These are phyloP conservation scores for Lantana camara DNA, from an alignment of 257 asterid species.

Conservation along the genomic window DNA sequence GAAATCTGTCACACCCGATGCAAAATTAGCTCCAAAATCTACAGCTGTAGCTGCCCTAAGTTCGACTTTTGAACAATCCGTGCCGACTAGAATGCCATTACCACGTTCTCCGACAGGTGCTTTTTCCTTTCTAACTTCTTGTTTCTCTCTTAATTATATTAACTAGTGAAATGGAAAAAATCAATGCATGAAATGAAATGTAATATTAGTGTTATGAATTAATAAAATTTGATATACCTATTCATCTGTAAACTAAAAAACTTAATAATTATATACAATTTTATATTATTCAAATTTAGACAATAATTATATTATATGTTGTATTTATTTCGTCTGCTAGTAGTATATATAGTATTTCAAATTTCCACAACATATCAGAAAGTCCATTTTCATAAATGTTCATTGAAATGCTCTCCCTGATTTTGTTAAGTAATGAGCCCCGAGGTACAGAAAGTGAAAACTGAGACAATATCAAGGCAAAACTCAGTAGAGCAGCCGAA, in stretches of 20 bases:
- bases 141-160: too few species aligned
- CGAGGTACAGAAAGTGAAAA: slow-evolving; percentile 44
- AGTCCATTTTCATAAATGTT: not conserved
- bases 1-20: slow-evolving; percentile 82
- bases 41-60: slow-evolving; percentile 71
- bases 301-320: too few species aligned
- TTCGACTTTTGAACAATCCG: slow-evolving; percentile 56
- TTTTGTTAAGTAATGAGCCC: slow-evolving; percentile 51
- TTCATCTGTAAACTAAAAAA: too few species aligned
- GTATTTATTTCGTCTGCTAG: too few species aligned
- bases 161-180: too few species aligned
- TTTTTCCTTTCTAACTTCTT: too few species aligned
- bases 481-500: slow-evolving; percentile 62
- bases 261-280: too few species aligned
- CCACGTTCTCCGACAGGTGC: slow-evolving; percentile 79
- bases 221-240: too few species aligned
- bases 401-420: not conserved
- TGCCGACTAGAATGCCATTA: slow-evolving; percentile 41
- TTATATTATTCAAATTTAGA: too few species aligned
- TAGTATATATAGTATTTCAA: not conserved
- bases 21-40: slow-evolving; percentile 58
- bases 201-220: too few species aligned
- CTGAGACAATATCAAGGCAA: slow-evolving; percentile 56
- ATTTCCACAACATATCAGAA: not conserved
- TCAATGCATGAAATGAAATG: too few species aligned